These are phyloP conservation scores for Sclerotinia nivalis DNA, from an alignment of 2,329 filamentous ascomycete species.

Conservation along the genomic window DNA sequence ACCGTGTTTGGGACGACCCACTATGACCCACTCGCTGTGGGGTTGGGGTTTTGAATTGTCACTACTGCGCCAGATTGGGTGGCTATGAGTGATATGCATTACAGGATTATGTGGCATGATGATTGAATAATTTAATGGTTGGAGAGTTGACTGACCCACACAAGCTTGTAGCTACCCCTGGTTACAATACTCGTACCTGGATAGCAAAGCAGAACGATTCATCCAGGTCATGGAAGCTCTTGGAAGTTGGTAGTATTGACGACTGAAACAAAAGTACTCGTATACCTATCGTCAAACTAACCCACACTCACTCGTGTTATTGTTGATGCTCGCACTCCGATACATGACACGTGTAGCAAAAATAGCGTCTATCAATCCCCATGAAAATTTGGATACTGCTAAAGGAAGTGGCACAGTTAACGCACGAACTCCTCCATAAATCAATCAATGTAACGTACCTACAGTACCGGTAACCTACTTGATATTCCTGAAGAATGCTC, in stretches of 20 bases:
- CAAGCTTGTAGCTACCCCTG: slow-evolving; percentile 15
- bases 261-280: background rate
- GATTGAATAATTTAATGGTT: slow-evolving; percentile 1
- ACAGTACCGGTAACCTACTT: background rate
- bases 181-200: background rate
- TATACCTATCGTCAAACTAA: background rate
- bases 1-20: slow-evolving; percentile 4
- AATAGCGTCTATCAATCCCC: background rate
- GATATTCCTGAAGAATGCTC: background rate
- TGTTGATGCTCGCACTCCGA: too few relatives aligned
- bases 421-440: background rate
- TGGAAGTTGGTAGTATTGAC: background rate
- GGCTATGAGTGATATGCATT: slow-evolving; percentile 12
- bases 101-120: background rate
- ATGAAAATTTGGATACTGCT: background rate
- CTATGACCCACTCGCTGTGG: slow-evolving; percentile 6
- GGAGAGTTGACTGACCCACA: slow-evolving; percentile 2
- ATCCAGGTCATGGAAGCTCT: slow-evolving; percentile 4
- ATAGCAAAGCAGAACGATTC: background rate
- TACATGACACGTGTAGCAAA: background rate
- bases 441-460: background rate
- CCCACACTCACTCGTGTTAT: too few relatives aligned
- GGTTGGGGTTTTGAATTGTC: slow-evolving; percentile 4
- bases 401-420: background rate
- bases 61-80: slow-evolving; percentile 5